Evolutionary conservation across 164 flowering plant species (phyloP).

Genomic region (Euptelea pleiosperma): DNA sequence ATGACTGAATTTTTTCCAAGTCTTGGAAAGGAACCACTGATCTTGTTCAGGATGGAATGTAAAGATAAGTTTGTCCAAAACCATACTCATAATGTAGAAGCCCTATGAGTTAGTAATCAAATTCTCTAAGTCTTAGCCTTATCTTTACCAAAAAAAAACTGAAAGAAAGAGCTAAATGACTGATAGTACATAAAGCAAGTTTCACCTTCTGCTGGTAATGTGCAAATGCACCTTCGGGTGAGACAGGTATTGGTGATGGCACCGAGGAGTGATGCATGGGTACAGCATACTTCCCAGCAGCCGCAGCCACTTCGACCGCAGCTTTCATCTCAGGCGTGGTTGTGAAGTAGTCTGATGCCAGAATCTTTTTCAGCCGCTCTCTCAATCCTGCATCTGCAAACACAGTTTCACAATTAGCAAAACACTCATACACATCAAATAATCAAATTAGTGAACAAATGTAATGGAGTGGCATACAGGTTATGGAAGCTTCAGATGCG

Average conservation of each 20-base stretch:
- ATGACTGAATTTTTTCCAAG: too few species aligned
- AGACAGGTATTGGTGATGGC: constrained; percentile 25
- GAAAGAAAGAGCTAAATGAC: too few species aligned
- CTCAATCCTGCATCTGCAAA: constrained; percentile 74
- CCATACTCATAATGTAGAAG: too few species aligned
- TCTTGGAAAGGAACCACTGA: too few species aligned
- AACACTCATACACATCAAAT: too few species aligned
- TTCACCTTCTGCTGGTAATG: constrained; percentile 50
- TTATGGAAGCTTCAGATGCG: constrained; percentile 39
- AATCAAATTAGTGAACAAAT: constrained; percentile 3
- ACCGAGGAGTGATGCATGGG: constrained; percentile 31
- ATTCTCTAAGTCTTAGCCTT: too few species aligned
- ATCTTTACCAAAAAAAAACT: too few species aligned
- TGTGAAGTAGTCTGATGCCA: constrained; percentile 80
- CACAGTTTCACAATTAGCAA: too few species aligned
- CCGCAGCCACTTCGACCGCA: constrained; percentile 69
- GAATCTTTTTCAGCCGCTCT: constrained; percentile 67
- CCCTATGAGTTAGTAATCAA: too few species aligned
- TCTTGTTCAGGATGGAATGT: too few species aligned
- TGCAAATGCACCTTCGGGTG: constrained; percentile 34
- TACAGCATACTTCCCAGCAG: constrained; percentile 60
- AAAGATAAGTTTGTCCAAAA: too few species aligned
- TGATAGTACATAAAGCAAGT: too few species aligned
- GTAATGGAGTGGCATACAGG: constrained; percentile 49
- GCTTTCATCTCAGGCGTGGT: constrained; percentile 81